Conservation (phyloP, 139 green algal species). For the Chlamydomonas applanata region DNA sequence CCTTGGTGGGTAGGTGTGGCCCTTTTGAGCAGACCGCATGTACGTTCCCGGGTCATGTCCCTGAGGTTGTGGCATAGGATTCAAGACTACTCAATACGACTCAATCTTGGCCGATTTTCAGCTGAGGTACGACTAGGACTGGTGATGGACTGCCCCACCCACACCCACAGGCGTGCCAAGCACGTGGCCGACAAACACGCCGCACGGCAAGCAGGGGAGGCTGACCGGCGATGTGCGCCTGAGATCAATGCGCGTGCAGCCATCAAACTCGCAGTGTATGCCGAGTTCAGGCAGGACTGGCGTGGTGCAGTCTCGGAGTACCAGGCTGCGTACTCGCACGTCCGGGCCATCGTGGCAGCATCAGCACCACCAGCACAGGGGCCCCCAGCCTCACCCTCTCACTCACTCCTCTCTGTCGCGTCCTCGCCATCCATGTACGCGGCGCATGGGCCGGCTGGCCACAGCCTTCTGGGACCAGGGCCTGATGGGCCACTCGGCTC, state of each 20-base stretch:
- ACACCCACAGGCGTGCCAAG: not conserved
- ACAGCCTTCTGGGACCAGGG: no score
- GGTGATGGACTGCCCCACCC: not conserved
- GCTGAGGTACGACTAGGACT: no score
- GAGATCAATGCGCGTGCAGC: slow-evolving; percentile 25
- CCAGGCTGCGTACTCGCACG: slow-evolving; percentile 41
- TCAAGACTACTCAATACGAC: no score
- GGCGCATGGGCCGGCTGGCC: no score
- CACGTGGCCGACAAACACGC: slow-evolving; percentile 24
- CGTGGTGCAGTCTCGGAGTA: slow-evolving; percentile 44
- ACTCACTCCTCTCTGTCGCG: no score
- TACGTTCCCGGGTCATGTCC: no score
- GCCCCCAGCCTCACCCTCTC: not conserved
- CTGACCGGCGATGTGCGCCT: not conserved
- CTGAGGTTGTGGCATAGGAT: no score
- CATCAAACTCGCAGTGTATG: slow-evolving; percentile 44
- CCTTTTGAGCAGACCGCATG: no score
- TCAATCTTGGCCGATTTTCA: no score
- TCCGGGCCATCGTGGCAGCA: slow-evolving; percentile 2
- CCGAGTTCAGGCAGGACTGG: slow-evolving; percentile 64
- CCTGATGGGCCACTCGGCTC: no score
- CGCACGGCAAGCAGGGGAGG: not conserved
- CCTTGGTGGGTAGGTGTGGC: no score
- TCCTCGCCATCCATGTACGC: no score
- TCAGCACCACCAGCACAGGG: not conserved